These are phyloP conservation scores for Eutrema japonicum DNA, from an alignment of 345 rosid species.

Conservation along the genomic window DNA sequence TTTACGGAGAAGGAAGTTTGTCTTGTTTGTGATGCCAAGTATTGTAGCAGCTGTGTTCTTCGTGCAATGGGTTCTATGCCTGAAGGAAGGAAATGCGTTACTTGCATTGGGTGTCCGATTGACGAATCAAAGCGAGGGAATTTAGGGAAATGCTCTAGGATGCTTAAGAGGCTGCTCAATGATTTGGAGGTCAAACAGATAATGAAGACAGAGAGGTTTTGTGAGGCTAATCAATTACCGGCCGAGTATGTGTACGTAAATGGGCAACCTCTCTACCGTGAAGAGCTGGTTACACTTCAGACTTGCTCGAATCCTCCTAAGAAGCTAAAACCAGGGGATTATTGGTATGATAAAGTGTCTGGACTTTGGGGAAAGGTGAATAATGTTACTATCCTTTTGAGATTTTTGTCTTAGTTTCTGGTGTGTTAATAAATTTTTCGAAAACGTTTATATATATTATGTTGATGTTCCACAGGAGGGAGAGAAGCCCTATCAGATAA, in stretches of 20 bases:
- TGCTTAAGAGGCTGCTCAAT: conserved; percentile 90
- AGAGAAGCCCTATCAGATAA: conserved; percentile 86
- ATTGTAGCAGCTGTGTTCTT: conserved; percentile 89
- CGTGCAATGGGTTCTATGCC: conserved; percentile 99
- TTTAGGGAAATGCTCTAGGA: conserved; percentile 90
- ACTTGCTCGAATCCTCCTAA: conserved; percentile 83
- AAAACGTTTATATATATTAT: conserved; percentile 39
- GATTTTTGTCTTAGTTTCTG: conserved; percentile 23
- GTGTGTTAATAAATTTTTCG: neutral
- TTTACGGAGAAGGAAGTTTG: conserved; percentile 98
- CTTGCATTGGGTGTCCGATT: conserved; percentile 83
- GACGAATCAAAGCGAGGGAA: conserved; percentile 73
- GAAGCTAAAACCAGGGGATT: conserved; percentile 91
- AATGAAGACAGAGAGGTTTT: conserved; percentile 92
- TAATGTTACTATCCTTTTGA: conserved; percentile 17
- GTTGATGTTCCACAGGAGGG: conserved; percentile 73
- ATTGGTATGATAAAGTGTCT: conserved; percentile 99
- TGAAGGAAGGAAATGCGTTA: conserved; percentile 97
- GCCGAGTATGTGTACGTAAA: conserved; percentile 86
- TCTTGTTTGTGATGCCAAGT: conserved; percentile 93
- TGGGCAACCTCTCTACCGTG: conserved; percentile 77
- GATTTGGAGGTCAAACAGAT: conserved; percentile 90
- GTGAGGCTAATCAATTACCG: conserved; percentile 91
- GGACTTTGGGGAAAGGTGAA: conserved; percentile 99
- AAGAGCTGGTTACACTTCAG: conserved; percentile 81